Percentiles rank a stretch among this genome's conserved stretches.
phyloP scores from a whole-genome alignment of 768 basidiomycete genomes.

The Suillus subalutaceus region DNA sequence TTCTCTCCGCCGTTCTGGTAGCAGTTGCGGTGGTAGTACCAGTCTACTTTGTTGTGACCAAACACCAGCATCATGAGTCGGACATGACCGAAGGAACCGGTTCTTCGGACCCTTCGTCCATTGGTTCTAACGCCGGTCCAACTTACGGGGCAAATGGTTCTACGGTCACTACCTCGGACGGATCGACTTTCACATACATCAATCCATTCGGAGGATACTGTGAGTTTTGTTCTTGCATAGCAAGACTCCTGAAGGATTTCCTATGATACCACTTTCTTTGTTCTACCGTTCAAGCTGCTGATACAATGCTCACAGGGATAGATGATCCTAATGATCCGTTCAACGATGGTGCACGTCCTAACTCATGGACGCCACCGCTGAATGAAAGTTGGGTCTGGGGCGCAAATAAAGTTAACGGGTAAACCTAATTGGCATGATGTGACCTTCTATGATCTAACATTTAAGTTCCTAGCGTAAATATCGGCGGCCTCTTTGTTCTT shows the following conservation, averaged over 20 bases:
- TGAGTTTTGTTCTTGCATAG: slow-evolving; percentile 35
- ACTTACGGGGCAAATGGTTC: slow-evolving; percentile 58
- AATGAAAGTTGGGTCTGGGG: slow-evolving; percentile 76
- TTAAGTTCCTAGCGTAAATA: slow-evolving; percentile 51
- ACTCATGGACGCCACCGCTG: slow-evolving; percentile 80
- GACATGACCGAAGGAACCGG: not conserved
- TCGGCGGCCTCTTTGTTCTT: slow-evolving; percentile 75
- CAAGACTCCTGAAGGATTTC: not conserved
- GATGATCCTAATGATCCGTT: slow-evolving; percentile 72
- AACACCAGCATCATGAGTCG: not conserved
- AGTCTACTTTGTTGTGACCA: slow-evolving; percentile 5
- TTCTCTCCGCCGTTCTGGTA: not conserved
- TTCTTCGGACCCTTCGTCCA: not conserved
- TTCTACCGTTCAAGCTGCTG: slow-evolving; percentile 10
- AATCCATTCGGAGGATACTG: slow-evolving; percentile 80
- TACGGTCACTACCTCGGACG: slow-evolving; percentile 63
- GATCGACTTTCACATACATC: slow-evolving; percentile 72
- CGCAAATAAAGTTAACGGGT: slow-evolving; percentile 64
- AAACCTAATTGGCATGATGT: slow-evolving; percentile 22
- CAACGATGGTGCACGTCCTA: slow-evolving; percentile 71
- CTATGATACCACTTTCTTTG: not conserved
- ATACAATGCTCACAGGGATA: slow-evolving; percentile 48
- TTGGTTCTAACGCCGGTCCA: not conserved
- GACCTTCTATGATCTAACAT: slow-evolving; percentile 15
- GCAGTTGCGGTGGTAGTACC: not conserved